Base-by-base conservation (phyloP, 495 filamentous ascomycete species). In the Jackrogersella multiformis region DNA sequence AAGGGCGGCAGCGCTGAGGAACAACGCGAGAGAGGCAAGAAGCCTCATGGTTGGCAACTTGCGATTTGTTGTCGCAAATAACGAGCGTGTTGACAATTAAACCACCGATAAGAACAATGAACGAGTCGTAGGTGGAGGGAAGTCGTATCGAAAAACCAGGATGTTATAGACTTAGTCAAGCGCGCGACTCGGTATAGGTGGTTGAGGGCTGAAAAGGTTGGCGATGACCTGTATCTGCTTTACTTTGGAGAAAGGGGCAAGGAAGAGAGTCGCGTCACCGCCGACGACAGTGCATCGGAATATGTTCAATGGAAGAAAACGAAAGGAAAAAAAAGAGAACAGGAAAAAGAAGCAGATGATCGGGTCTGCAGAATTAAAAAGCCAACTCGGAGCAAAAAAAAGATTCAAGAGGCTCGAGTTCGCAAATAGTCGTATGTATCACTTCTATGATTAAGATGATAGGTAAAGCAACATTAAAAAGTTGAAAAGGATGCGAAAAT, bases 1-100 rank as follows among this genome's bases (percentile, higher is more conserved):
- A 36, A 79, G 62, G 24, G 70, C 71, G 48, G 77, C 80, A 30
- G 78, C 76, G 71, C 79, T 73, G 56, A 81, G 56, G 30, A 82
- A 59, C 63, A 84, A 64, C 45, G 77, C 69, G 34, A 77, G 64
- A 57, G 74, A 70, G 59, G 68, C 56, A 56, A 78, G 73, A 58
- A 78, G 73, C 74, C 73, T 72, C 73, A 75, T 75, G 70, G 68
- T 65, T 58, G 56, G 35, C 21, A 61, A 34, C 0, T 38, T 60
- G 51, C 46, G 61, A 68, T 57, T 34, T 61, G 32, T 44, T 23
- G 63, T 71, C 58, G 63, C 68, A 48, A 46, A 44, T 57, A 71
- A 71, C 58, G 68, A 67, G 23, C 56, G 63, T 63, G 39, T 59
- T 51, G 53, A 59, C 35, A 34, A 32, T 23, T 54, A 54, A 6